A percentile compares a stretch with the other conserved stretches of the same genome.
phyloP scores from a whole-genome alignment of 768 basidiomycete genomes.

The Mycena albidolilacea region DNA sequence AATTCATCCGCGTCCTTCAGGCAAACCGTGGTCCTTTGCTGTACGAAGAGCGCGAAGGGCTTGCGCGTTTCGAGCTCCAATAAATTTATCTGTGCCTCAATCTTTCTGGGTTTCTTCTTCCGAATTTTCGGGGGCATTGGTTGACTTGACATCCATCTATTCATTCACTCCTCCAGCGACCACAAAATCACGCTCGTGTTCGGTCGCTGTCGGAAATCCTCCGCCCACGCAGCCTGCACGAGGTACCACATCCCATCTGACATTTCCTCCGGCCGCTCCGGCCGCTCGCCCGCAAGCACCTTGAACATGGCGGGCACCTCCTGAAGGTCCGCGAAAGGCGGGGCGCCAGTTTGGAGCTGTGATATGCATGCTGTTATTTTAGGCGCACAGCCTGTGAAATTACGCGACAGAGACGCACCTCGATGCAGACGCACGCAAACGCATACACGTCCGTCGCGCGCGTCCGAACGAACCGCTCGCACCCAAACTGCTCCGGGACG shows the following conservation, averaged over 20 bases:
- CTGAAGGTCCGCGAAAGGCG: not conserved
- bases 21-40: too few species aligned
- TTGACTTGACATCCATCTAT: too few species aligned
- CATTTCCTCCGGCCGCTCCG: not conserved
- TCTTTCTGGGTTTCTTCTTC: too few species aligned
- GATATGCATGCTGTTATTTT: too few species aligned
- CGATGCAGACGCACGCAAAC: slow-evolving; percentile 50
- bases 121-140: too few species aligned
- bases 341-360: not conserved
- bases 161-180: too few species aligned
- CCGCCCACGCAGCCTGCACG: not conserved
- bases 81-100: too few species aligned
- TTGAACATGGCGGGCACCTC: not conserved
- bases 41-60: too few species aligned
- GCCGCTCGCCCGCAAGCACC: not conserved
- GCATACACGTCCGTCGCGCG: slow-evolving; percentile 50
- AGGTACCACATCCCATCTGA: not conserved
- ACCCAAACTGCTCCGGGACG: slow-evolving; percentile 45
- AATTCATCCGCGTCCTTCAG: too few species aligned
- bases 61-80: too few species aligned
- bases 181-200: not conserved
- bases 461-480: slow-evolving; percentile 42
- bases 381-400: not conserved
- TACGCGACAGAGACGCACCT: slow-evolving; percentile 39
- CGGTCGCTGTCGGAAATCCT: not conserved